Conservation (phyloP, 306 rosid species). For the Psophocarpus tetragonolobus region DNA sequence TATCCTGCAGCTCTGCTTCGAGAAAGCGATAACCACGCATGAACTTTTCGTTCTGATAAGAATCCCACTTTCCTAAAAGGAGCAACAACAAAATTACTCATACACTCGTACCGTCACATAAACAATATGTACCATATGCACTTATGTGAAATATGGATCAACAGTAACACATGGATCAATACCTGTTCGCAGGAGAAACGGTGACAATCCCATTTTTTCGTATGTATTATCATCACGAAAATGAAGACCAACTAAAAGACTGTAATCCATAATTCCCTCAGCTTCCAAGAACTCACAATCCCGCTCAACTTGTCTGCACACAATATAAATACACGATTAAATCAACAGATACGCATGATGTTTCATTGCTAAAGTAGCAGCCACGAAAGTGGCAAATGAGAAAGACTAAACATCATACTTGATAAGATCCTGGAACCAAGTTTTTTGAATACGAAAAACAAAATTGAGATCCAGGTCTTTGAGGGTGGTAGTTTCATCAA, state of each 20-base stretch:
- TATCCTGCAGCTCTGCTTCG: conserved; percentile 93
- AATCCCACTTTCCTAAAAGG: conserved; percentile 70
- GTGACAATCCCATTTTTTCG: conserved; percentile 88
- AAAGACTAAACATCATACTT: conserved; percentile 51
- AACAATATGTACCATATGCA: neutral
- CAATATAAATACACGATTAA: conserved; percentile 11
- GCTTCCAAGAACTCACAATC: conserved; percentile 96
- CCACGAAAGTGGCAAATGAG: neutral
- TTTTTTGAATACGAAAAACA: conserved; percentile 72
- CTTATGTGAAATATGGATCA: conserved; percentile 6
- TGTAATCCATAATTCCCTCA: conserved; percentile 95
- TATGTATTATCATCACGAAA: conserved; percentile 74
- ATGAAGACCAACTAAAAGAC: conserved; percentile 93
- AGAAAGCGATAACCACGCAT: conserved; percentile 97
- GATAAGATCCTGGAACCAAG: conserved; percentile 66
- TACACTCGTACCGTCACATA: neutral
- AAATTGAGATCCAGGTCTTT: conserved; percentile 97
- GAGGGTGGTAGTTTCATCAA: conserved; percentile 96
- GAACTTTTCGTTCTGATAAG: conserved; percentile 84
- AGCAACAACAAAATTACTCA: neutral
- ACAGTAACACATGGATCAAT: conserved; percentile 29
- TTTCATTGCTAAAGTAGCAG: conserved; percentile 2
- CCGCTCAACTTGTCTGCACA: conserved; percentile 78
- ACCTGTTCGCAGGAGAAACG: conserved; percentile 86
- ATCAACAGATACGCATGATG: conserved; percentile 26